These are phyloP conservation scores for Xylaria curta DNA, from an alignment of 495 filamentous ascomycete genomes.

Conservation along the genomic window DNA sequence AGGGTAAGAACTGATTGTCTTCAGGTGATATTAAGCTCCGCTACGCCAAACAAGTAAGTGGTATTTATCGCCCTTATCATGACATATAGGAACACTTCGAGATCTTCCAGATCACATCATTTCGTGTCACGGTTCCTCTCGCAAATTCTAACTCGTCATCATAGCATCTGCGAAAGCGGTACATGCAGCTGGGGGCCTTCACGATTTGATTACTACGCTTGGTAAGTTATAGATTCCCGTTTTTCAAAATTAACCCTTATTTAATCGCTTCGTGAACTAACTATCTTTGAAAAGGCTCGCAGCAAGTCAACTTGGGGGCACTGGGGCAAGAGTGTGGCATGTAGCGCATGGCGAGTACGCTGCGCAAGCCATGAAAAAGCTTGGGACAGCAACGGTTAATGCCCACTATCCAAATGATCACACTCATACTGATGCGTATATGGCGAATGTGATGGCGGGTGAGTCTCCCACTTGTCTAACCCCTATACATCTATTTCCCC, in stretches of 20 bases:
- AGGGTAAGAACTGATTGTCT: too few relatives aligned
- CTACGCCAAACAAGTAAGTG: conserved; percentile 54
- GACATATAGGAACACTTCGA: neutral
- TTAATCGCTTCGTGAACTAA: neutral
- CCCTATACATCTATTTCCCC: neutral
- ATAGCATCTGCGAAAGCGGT: conserved; percentile 59
- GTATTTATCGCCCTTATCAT: neutral
- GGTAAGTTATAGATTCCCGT: conserved; percentile 34
- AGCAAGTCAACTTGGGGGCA: conserved; percentile 36
- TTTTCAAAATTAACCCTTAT: neutral
- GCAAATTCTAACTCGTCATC: neutral
- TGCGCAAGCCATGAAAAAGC: conserved; percentile 54
- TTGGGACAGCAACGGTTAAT: conserved; percentile 51
- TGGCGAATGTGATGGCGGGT: conserved; percentile 58
- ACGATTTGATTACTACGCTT: conserved; percentile 60
- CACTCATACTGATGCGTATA: conserved; percentile 63
- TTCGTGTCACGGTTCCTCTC: neutral
- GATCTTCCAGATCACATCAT: neutral
- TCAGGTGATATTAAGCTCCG: conserved; percentile 57
- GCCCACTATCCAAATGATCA: conserved; percentile 63
- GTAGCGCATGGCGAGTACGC: conserved; percentile 59
- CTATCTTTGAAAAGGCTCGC: conserved; percentile 28
- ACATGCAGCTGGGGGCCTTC: conserved; percentile 50
- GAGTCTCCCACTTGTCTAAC: neutral
- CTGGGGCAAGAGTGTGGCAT: conserved; percentile 54